Evolutionary conservation across 2,329 filamentous ascomycete genomes (phyloP).

Genomic region (Neospermospora avenae): DNA sequence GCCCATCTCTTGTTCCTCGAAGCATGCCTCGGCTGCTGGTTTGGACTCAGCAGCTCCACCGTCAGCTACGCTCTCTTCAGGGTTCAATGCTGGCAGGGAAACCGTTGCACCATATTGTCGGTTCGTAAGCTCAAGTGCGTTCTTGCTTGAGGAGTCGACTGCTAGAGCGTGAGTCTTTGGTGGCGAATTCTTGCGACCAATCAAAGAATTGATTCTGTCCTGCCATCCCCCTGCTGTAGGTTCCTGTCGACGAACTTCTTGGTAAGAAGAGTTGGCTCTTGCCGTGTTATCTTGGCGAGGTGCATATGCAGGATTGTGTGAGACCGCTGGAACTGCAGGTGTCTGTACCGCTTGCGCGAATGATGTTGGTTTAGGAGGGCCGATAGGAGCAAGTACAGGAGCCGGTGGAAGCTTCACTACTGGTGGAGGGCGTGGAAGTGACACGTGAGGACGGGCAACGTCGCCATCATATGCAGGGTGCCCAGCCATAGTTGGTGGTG

Average conservation of each 20-base stretch:
- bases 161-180: slow-evolving; percentile 58
- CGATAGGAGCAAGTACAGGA: slow-evolving; percentile 40
- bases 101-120: slow-evolving; percentile 56
- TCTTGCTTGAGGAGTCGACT: slow-evolving; percentile 66
- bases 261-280: slow-evolving; percentile 36
- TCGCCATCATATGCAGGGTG: slow-evolving; percentile 73
- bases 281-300: slow-evolving; percentile 37
- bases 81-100: slow-evolving; percentile 52
- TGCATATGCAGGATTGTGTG: slow-evolving; percentile 16
- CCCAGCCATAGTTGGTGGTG: slow-evolving; percentile 65
- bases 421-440: slow-evolving; percentile 66
- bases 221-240: slow-evolving; percentile 59
- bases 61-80: slow-evolving; percentile 35
- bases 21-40: slow-evolving; percentile 74
- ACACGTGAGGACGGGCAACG: slow-evolving; percentile 61
- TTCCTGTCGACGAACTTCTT: slow-evolving; percentile 39
- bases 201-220: slow-evolving; percentile 76
- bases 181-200: slow-evolving; percentile 58
- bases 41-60: slow-evolving; percentile 54
- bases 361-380: slow-evolving; percentile 42
- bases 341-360: slow-evolving; percentile 41
- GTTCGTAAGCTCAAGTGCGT: slow-evolving; percentile 56
- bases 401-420: slow-evolving; percentile 74
- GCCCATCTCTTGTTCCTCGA: slow-evolving; percentile 77
- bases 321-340: slow-evolving; percentile 27